phyloP scores from a whole-genome alignment of 371 early-diverging fungal genomes.

The Syncephalastrum monosporum region DNA sequence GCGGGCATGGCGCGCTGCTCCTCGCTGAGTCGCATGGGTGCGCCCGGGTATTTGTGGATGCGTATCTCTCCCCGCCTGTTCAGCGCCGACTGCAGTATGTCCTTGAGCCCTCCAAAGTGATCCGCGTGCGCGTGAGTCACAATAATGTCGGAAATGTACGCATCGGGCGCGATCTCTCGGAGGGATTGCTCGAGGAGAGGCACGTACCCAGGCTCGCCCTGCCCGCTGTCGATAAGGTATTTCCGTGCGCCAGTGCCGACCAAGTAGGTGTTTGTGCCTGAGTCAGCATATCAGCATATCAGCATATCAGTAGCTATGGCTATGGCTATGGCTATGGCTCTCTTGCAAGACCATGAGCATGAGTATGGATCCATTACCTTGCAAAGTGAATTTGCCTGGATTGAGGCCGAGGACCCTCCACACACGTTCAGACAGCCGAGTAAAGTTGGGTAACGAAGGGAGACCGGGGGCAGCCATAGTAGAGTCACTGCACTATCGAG shows the following conservation, averaged over 20 bases:
- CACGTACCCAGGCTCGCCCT: constrained; percentile 72
- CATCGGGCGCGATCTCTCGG: constrained; percentile 32
- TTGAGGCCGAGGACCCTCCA: constrained; percentile 69
- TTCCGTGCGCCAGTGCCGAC: constrained; percentile 73
- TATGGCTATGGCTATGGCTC: too few species aligned
- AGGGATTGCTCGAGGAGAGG: constrained; percentile 52
- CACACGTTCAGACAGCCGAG: constrained; percentile 48
- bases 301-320: too few species aligned
- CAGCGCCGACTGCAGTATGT: constrained; percentile 40
- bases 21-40: constrained; percentile 5
- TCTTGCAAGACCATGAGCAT: too few species aligned
- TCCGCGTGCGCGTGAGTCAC: constrained; percentile 85
- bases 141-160: constrained; percentile 72
- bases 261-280: constrained; percentile 89
- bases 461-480: background rate
- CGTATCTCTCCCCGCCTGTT: constrained; percentile 22
- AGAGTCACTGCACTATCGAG: too few species aligned
- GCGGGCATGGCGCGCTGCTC: constrained; percentile 24
- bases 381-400: constrained; percentile 74
- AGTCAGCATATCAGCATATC: background rate
- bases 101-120: constrained; percentile 71
- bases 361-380: constrained; percentile 39
- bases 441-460: constrained; percentile 31
- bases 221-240: constrained; percentile 81
- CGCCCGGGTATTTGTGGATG: constrained; percentile 29